phyloP scores from a whole-genome alignment of 2,329 filamentous ascomycete genomes.

The Gaeumannomyces tritici region DNA sequence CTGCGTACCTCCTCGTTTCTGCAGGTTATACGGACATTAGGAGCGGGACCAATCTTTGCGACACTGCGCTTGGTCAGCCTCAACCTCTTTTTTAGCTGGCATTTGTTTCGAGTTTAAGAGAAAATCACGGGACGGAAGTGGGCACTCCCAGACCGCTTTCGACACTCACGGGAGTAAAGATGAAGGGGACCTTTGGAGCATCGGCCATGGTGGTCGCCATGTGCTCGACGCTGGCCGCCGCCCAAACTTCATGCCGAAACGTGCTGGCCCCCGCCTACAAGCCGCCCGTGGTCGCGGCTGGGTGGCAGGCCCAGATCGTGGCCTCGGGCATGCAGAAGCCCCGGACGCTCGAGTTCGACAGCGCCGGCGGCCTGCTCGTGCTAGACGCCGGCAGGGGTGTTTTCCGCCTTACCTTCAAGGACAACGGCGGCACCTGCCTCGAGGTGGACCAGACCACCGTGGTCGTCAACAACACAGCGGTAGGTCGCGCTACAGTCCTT shows the following conservation, averaged over 20 bases:
- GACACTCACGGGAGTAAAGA: background rate
- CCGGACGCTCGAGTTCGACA: constrained; percentile 34
- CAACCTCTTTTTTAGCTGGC: too few species aligned
- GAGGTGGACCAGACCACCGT: constrained; percentile 22
- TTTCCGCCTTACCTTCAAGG: constrained; percentile 27
- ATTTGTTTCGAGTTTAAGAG: background rate
- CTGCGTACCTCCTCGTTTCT: background rate
- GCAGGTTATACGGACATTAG: too few species aligned
- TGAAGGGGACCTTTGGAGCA: constrained; percentile 9
- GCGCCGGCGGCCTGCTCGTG: constrained; percentile 31
- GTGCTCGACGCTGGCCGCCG: constrained; percentile 7
- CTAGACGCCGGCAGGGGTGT: constrained; percentile 34
- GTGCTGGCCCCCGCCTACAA: constrained; percentile 24
- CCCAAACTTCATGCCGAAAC: constrained; percentile 20
- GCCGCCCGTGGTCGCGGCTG: constrained; percentile 26
- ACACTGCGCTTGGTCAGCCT: too few species aligned
- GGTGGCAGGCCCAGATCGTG: constrained; percentile 34
- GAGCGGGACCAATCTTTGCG: too few species aligned
- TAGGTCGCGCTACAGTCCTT: constrained; percentile 16
- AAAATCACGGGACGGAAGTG: background rate
- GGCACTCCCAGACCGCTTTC: background rate
- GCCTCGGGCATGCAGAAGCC: constrained; percentile 30
- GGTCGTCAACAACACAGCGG: constrained; percentile 24
- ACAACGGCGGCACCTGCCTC: constrained; percentile 31
- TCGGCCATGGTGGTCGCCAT: constrained; percentile 10